These are phyloP conservation scores for Niveomyces coronatus DNA, from an alignment of 2,329 filamentous ascomycete genomes.

Conservation along the genomic window DNA sequence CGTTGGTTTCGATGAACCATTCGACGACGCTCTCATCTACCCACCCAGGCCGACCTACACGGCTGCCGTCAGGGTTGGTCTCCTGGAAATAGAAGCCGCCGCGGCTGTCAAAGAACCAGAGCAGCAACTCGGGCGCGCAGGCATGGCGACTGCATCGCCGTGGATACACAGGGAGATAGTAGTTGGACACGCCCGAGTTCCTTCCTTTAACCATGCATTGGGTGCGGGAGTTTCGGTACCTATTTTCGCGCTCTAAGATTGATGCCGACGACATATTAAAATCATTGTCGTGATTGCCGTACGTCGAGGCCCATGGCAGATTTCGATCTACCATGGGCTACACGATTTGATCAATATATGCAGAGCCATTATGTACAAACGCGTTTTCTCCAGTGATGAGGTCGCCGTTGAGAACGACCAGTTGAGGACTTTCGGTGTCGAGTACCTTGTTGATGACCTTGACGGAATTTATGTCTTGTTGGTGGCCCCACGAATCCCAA, in stretches of 20 bases:
- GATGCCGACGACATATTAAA: slow-evolving; percentile 42
- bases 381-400: slow-evolving; percentile 59
- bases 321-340: slow-evolving; percentile 43
- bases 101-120: slow-evolving; percentile 65
- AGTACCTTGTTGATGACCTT: slow-evolving; percentile 26
- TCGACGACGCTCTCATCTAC: slow-evolving; percentile 32
- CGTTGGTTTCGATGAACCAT: slow-evolving; percentile 31
- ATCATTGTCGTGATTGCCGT: slow-evolving; percentile 60
- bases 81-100: slow-evolving; percentile 44
- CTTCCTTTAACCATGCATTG: slow-evolving; percentile 26
- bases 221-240: slow-evolving; percentile 29
- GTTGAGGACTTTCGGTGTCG: slow-evolving; percentile 14
- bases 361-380: slow-evolving; percentile 40
- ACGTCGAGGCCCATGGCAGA: slow-evolving; percentile 55
- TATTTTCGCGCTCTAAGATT: slow-evolving; percentile 32
- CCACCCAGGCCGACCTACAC: slow-evolving; percentile 31
- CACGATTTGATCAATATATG: slow-evolving; percentile 50
- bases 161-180: slow-evolving; percentile 35
- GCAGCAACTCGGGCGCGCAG: slow-evolving; percentile 34
- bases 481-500: slow-evolving; percentile 26
- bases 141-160: slow-evolving; percentile 20
- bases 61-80: slow-evolving; percentile 18
- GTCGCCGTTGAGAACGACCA: slow-evolving; percentile 45
- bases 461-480: slow-evolving; percentile 26
- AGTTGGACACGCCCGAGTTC: slow-evolving; percentile 34